Percentiles rank a stretch among this genome's conserved stretches.
Conservation (phyloP, 345 rosid genomes). For the Cardamine resedifolia region DNA sequence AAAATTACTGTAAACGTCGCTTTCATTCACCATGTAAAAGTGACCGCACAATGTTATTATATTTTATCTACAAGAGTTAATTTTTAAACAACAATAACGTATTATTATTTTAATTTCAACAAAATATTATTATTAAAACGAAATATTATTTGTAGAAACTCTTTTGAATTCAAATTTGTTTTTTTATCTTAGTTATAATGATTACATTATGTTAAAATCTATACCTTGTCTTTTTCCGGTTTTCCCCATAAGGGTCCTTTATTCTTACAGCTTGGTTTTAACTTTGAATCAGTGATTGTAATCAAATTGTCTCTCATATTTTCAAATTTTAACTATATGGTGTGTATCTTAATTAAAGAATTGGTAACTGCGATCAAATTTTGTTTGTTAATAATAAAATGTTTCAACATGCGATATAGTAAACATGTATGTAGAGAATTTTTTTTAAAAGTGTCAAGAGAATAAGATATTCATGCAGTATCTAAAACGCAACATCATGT, state of each 20-base stretch:
- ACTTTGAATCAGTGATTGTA: slow-evolving; percentile 3
- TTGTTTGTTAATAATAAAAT: background rate
- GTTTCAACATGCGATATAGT: background rate
- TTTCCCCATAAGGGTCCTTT: background rate
- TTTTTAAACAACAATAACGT: background rate
- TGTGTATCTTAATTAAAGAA: background rate
- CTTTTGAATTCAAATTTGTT: background rate
- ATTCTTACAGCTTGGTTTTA: slow-evolving; percentile 6
- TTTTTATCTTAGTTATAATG: slow-evolving; percentile 14
- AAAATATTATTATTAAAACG: background rate
- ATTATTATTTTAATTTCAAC: background rate
- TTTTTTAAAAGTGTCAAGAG: background rate
- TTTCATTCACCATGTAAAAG: slow-evolving; percentile 24
- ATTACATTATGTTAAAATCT: slow-evolving; percentile 12
- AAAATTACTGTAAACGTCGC: slow-evolving; percentile 27
- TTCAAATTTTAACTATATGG: background rate
- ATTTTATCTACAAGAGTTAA: background rate
- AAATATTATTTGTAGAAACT: background rate
- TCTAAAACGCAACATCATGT: background rate
- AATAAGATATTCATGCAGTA: background rate
- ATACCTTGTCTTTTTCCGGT: background rate
- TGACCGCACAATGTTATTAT: slow-evolving; percentile 1
- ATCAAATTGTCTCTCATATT: background rate
- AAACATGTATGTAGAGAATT: background rate
- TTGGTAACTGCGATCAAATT: background rate